A percentile compares a stretch with the other conserved stretches of the same genome.
Conservation (phyloP, 179 eudicot species). For the Pouteria campechiana region DNA sequence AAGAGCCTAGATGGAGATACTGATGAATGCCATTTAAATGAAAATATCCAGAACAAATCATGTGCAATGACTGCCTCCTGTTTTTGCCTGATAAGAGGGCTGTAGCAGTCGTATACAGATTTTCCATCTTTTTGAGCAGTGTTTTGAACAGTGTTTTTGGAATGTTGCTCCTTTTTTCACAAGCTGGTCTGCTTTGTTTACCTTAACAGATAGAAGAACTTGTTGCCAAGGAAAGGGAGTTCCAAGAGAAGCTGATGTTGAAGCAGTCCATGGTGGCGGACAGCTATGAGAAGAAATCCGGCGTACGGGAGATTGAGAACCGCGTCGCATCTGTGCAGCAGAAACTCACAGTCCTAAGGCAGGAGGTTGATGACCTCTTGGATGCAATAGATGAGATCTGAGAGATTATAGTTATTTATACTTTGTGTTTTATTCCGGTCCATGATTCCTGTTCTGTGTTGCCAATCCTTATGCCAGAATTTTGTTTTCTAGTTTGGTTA, state of each 20-base stretch:
- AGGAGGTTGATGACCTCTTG: conserved; percentile 81
- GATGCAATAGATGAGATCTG: conserved; percentile 72
- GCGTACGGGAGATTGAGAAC: conserved; percentile 75
- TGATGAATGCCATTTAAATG: too few relatives aligned
- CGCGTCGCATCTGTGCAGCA: conserved; percentile 75
- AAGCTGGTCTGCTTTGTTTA: background rate
- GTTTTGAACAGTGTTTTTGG: background rate
- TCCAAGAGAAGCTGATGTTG: conserved; percentile 68
- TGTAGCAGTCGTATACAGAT: too few relatives aligned
- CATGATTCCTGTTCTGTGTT: too few relatives aligned
- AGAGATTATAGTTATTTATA: too few relatives aligned
- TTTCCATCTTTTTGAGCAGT: too few relatives aligned
- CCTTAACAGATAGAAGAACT: conserved; percentile 68
- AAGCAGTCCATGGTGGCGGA: conserved; percentile 62
- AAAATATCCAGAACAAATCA: too few relatives aligned
- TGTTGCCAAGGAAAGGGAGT: conserved; percentile 74
- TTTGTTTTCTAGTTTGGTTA: too few relatives aligned
- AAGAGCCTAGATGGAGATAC: too few relatives aligned
- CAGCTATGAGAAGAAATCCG: conserved; percentile 63
- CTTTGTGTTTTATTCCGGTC: too few relatives aligned
- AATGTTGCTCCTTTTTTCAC: background rate
- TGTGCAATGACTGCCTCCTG: too few relatives aligned
- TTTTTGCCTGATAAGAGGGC: too few relatives aligned
- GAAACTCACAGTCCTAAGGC: conserved; percentile 55
- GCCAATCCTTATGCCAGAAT: too few relatives aligned